Evolutionary conservation across 148 eudicot genomes (phyloP), one percentile per base, ranked within the genome.

Genomic region (Silene latifolia): DNA sequence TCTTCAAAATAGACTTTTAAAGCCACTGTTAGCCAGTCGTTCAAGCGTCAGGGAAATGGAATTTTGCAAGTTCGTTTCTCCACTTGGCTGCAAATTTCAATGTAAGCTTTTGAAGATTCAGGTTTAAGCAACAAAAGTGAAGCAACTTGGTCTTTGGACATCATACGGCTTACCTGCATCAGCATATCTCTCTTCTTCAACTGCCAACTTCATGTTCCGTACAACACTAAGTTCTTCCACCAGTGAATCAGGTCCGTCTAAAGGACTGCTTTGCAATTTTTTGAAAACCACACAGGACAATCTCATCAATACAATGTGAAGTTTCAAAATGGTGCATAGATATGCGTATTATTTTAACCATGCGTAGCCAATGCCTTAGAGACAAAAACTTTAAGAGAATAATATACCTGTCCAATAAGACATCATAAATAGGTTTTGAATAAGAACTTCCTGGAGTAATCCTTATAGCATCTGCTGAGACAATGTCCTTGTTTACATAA

Each of bases 241-340:
- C 68, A 89, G 71, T 72, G 77, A 44, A 83, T 91, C 93, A 29
- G 91, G 89, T 71, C 89, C 89, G 63, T 89, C 97, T 76, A 85
- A 54, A 53, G 97, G 90, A 80, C 97, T 91, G 87, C 72, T 8
- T 82, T 18, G 46, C 7, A 62, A 72, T 20, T 70, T 73, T 73
- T 60, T 3, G 18, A 13, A 51, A 51, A 51, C 56, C 56, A 51
- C 2, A 51, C 56, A 51, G 15, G 56, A 51, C 56, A 51, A 51
- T 51, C 56, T 15, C 56, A 13, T 51, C 56, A 51, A 51, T 51
- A 51, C 3, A 51, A 11, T 11, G 17, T 51, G 4, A 51, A 60
- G 23, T 21, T 60, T 60, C 21, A 21, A n/a, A 19, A 21, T 60
- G 0, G 21, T 19, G 12, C 24, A 53, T 21, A 70, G 4, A 21